Percentiles rank a stretch among this genome's conserved stretches.
Conservation (phyloP, 2,329 filamentous ascomycete species). For the Rhexocercosporidium sp. region DNA sequence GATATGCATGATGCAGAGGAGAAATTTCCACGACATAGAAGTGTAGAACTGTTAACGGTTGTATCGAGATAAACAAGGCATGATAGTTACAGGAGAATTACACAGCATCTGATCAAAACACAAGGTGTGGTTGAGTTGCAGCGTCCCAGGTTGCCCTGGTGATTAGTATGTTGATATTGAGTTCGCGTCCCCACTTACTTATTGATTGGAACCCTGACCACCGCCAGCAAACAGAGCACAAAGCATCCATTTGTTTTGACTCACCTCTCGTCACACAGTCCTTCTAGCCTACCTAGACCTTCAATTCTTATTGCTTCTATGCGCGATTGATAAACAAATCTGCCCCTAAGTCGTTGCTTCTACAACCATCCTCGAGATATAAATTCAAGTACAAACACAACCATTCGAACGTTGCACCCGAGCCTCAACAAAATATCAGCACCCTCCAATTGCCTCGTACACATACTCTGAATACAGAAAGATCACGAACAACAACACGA, state of each 20-base stretch:
- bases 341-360: conserved; percentile 4
- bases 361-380: conserved; percentile 3
- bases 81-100: background rate
- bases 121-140: background rate
- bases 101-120: background rate
- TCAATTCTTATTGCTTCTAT: background rate
- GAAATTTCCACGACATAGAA: background rate
- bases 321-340: background rate
- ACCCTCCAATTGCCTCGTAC: background rate
- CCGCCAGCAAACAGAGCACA: background rate
- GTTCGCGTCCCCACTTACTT: background rate
- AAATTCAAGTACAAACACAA: conserved; percentile 5
- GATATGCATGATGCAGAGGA: conserved; percentile 2
- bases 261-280: conserved; percentile 8
- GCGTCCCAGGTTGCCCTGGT: background rate
- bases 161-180: conserved; percentile 1
- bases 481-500: background rate
- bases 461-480: background rate
- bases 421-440: background rate
- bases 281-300: background rate
- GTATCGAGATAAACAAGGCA: background rate
- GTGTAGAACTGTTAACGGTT: background rate
- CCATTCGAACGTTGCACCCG: background rate
- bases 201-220: background rate
- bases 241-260: conserved; percentile 10